A percentile compares a stretch with the other conserved stretches of the same genome.
Evolutionary conservation across 129 eudicot genomes (phyloP).

Genomic region (Heracleum sosnowskyi): DNA sequence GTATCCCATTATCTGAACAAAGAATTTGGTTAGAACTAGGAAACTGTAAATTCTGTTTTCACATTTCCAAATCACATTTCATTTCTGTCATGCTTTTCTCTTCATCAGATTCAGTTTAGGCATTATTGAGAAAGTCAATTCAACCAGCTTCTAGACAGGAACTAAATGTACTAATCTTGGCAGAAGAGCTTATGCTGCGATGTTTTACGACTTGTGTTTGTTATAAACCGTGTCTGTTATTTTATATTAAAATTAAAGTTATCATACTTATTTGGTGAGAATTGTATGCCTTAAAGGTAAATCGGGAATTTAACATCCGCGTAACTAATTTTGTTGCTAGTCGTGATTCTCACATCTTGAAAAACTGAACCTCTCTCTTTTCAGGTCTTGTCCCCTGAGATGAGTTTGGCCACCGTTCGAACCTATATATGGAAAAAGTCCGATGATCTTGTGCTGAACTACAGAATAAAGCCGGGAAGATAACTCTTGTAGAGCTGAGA

Average conservation of each 20-base stretch:
- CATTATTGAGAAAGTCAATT: not conserved
- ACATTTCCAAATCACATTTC: not conserved
- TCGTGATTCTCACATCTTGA: not conserved
- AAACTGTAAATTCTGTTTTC: not conserved
- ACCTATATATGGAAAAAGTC: slow-evolving; percentile 82
- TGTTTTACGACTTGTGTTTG: not conserved
- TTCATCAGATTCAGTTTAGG: not conserved
- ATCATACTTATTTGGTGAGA: not conserved
- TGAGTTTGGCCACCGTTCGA: slow-evolving; percentile 91
- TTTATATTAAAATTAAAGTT: not conserved
- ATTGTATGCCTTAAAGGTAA: not conserved
- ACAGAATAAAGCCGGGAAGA: slow-evolving; percentile 52
- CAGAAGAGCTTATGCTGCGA: not conserved
- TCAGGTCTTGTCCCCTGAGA: slow-evolving; percentile 76
- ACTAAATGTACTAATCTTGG: not conserved
- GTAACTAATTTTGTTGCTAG: not conserved
- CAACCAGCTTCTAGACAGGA: not conserved
- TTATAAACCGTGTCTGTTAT: not conserved
- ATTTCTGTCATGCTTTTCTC: not conserved
- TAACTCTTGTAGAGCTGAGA: slow-evolving; percentile 17
- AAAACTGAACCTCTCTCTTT: not conserved
- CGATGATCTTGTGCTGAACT: slow-evolving; percentile 76
- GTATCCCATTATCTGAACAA: not conserved
- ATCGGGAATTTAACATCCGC: not conserved
- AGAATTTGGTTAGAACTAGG: not conserved